These are phyloP conservation scores for Wallacemonas rigidus DNA, from an alignment of 208 protist genomes.

Conservation along the genomic window DNA sequence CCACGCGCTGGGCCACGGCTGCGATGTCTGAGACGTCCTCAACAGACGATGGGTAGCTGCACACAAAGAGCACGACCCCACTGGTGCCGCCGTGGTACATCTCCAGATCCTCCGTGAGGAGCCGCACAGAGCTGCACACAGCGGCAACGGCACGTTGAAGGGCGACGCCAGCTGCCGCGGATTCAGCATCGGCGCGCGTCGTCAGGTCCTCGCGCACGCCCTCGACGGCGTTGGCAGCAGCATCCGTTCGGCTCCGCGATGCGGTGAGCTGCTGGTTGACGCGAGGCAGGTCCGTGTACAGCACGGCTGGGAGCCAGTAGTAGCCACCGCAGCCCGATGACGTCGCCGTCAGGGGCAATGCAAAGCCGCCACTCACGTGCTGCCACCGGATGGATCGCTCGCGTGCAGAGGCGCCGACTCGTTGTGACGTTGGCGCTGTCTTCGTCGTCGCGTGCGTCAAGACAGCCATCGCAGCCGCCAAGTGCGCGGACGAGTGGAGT, in stretches of 20 bases:
- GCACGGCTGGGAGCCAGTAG: slow-evolving; percentile 37
- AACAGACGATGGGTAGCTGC: slow-evolving; percentile 22
- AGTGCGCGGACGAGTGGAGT: slow-evolving; percentile 22
- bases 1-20: too few species aligned
- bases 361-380: slow-evolving; percentile 45
- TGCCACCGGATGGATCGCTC: slow-evolving; percentile 16
- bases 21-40: too few species aligned
- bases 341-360: slow-evolving; percentile 23
- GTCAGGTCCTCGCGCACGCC: not conserved
- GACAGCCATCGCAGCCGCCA: slow-evolving; percentile 20
- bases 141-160: not conserved
- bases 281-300: slow-evolving; percentile 24
- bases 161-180: too few species aligned
- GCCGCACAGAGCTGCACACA: not conserved
- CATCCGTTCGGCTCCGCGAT: not conserved
- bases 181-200: not conserved
- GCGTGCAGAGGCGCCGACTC: not conserved
- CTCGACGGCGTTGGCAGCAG: not conserved
- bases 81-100: slow-evolving; percentile 23
- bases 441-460: slow-evolving; percentile 11
- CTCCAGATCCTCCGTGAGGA: slow-evolving; percentile 14
- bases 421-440: not conserved
- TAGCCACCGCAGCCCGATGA: slow-evolving; percentile 24
- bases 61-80: slow-evolving; percentile 35
- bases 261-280: not conserved